These are phyloP conservation scores for Salvia hispanica DNA, from an alignment of 257 asterid species.

Conservation along the genomic window DNA sequence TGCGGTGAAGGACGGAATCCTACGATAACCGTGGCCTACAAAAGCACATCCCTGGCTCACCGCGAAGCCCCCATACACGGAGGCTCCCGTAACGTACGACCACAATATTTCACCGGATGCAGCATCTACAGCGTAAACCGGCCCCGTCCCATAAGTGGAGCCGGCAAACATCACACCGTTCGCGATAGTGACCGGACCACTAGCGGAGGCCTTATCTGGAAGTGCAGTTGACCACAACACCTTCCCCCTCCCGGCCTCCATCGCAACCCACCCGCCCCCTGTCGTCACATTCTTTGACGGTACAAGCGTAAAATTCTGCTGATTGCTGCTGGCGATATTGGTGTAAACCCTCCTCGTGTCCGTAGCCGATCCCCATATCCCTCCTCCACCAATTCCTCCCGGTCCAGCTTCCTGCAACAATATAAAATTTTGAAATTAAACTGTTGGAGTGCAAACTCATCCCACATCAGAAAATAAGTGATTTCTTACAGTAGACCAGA, in stretches of 20 bases:
- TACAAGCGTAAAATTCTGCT: conserved; percentile 36
- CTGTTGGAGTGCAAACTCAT: no score
- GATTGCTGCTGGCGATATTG: conserved; percentile 41
- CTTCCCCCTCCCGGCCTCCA: conserved; percentile 51
- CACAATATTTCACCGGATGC: conserved; percentile 48
- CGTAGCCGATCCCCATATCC: conserved; percentile 63
- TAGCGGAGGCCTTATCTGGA: conserved; percentile 44
- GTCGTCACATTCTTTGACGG: conserved; percentile 43
- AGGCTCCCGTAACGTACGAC: conserved; percentile 53
- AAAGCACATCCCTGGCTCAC: conserved; percentile 56
- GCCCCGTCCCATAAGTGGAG: conserved; percentile 44
- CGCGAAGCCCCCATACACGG: conserved; percentile 52
- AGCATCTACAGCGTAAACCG: conserved; percentile 45
- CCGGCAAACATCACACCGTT: conserved; percentile 56
- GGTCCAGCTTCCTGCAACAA: conserved; percentile 40
- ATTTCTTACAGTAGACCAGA: conserved; percentile 48
- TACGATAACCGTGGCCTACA: conserved; percentile 51
- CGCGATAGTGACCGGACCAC: conserved; percentile 44
- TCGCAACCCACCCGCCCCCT: conserved; percentile 58
- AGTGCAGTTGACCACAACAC: conserved; percentile 57
- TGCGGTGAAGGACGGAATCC: conserved; percentile 16
- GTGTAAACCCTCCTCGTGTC: conserved; percentile 48
- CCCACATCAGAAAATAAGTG: no score
- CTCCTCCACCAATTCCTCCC: conserved; percentile 51
- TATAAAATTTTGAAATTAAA: background rate